These are phyloP conservation scores for Curvularia sp. DNA, from an alignment of 2,329 filamentous ascomycete genomes.

Conservation along the genomic window DNA sequence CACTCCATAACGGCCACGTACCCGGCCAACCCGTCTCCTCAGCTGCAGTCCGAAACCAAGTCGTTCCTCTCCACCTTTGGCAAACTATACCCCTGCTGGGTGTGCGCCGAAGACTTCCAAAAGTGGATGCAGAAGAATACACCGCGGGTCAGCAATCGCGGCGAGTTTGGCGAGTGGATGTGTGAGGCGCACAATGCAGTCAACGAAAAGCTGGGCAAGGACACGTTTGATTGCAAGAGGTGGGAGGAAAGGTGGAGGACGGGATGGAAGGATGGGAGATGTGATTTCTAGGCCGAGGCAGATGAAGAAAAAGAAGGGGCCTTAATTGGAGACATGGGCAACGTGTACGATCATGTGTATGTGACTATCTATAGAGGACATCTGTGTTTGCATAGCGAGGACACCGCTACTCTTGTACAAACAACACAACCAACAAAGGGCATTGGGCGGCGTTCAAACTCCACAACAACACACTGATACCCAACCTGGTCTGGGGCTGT, in stretches of 20 bases:
- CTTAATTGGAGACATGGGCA: neutral
- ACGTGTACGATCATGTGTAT: slow-evolving; percentile 19
- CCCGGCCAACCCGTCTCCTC: slow-evolving; percentile 70
- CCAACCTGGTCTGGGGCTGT: neutral
- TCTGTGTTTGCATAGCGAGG: slow-evolving; percentile 13
- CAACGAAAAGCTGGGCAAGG: slow-evolving; percentile 89
- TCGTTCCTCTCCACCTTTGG: slow-evolving; percentile 83
- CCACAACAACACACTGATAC: neutral
- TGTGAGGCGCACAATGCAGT: slow-evolving; percentile 89
- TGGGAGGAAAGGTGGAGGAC: slow-evolving; percentile 97
- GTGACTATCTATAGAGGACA: neutral
- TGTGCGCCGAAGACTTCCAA: slow-evolving; percentile 91
- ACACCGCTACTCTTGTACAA: slow-evolving; percentile 15
- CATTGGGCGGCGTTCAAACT: slow-evolving; percentile 22
- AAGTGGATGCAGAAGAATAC: slow-evolving; percentile 77
- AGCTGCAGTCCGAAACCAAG: slow-evolving; percentile 77
- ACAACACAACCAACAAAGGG: slow-evolving; percentile 10
- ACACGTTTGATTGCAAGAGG: slow-evolving; percentile 82
- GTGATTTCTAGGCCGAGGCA: slow-evolving; percentile 57
- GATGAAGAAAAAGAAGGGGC: too few relatives aligned
- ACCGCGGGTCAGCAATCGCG: slow-evolving; percentile 65
- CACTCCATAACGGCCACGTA: slow-evolving; percentile 91
- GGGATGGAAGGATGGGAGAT: slow-evolving; percentile 78
- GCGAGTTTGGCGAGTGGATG: slow-evolving; percentile 81
- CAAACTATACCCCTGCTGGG: slow-evolving; percentile 92